A percentile compares a stretch with the other conserved stretches of the same genome.
Evolutionary conservation across 306 rosid genomes (phyloP).

Genomic region (Cicer chorassanicum): DNA sequence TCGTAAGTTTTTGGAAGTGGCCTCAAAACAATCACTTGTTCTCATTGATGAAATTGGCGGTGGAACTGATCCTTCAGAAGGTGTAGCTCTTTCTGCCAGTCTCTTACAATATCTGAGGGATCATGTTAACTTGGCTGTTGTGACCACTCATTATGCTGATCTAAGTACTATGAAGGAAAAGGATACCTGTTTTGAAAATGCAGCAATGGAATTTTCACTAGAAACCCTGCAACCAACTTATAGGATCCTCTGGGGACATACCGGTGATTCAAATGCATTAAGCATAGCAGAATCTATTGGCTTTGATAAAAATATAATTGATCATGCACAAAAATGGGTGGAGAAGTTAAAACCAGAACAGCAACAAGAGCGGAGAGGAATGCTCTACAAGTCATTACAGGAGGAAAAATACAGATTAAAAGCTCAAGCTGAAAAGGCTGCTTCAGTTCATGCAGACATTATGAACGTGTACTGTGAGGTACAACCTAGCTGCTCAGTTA

Average conservation of each 20-base stretch:
- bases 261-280: conserved; percentile 90
- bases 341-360: conserved; percentile 79
- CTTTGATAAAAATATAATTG: conserved; percentile 70
- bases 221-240: conserved; percentile 83
- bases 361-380: conserved; percentile 83
- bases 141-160: conserved; percentile 95
- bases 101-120: conserved; percentile 83
- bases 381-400: conserved; percentile 67
- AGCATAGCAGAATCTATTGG: conserved; percentile 82
- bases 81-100: conserved; percentile 94
- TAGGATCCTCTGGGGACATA: conserved; percentile 87
- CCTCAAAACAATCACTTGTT: conserved; percentile 80
- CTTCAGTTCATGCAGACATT: conserved; percentile 66
- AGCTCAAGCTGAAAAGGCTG: conserved; percentile 69
- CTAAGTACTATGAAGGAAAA: conserved; percentile 77
- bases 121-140: conserved; percentile 75
- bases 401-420: conserved; percentile 79
- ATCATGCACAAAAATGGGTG: conserved; percentile 69
- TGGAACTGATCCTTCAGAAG: conserved; percentile 99
- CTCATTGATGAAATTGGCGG: conserved; percentile 94
- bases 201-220: conserved; percentile 88
- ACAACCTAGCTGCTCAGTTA: conserved; percentile 37
- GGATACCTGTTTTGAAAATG: conserved; percentile 75
- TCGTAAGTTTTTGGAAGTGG: conserved; percentile 71
- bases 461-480: conserved; percentile 76